A percentile compares a stretch with the other conserved stretches of the same genome.
These are phyloP conservation scores for Haematococcus sp. DNA, from an alignment of 139 green algal species.

Conservation along the genomic window DNA sequence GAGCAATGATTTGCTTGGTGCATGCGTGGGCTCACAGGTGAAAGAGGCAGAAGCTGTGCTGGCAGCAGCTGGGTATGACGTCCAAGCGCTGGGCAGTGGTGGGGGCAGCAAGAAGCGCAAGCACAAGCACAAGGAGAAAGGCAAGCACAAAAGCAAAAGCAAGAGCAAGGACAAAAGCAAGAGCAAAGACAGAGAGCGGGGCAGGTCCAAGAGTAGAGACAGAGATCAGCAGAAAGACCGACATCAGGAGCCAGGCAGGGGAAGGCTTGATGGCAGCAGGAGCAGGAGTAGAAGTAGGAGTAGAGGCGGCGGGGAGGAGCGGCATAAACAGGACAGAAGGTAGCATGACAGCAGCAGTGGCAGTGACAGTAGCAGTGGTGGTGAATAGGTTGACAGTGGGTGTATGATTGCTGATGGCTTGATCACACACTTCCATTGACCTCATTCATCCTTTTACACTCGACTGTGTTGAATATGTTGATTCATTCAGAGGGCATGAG, in stretches of 20 bases:
- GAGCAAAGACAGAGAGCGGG: neutral
- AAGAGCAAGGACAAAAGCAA: neutral
- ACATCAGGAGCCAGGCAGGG: neutral
- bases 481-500: no score
- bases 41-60: slow-evolving; percentile 23
- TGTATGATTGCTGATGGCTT: no score
- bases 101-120: neutral
- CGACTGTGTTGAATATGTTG: no score
- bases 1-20: neutral
- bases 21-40: neutral
- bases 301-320: neutral
- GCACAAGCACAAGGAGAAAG: slow-evolving; percentile 19
- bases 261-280: neutral
- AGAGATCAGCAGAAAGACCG: neutral
- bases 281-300: neutral
- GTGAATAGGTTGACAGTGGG: no score
- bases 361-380: neutral
- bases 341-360: neutral
- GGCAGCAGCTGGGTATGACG: slow-evolving; percentile 6
- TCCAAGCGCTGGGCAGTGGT: neutral
- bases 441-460: no score
- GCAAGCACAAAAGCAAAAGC: neutral
- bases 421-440: no score
- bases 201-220: neutral
- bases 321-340: slow-evolving; percentile 3